phyloP scores from a whole-genome alignment of 2,329 filamentous ascomycete genomes.

The Phaeosphaeriaceae sp. region DNA sequence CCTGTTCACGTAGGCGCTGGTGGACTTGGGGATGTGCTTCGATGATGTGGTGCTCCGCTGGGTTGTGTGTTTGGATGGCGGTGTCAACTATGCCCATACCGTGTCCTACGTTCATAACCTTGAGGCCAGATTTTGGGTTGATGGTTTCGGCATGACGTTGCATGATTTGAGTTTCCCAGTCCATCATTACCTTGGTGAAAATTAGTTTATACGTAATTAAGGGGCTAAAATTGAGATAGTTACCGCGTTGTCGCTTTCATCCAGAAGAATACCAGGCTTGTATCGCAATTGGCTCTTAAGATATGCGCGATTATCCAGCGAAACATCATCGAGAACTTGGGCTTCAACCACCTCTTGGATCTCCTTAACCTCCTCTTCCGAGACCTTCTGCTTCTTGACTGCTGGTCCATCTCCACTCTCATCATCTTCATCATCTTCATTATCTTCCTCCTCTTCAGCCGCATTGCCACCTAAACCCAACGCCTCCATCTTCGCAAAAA shows the following conservation, averaged over 20 bases:
- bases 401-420: slow-evolving; percentile 38
- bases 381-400: slow-evolving; percentile 43
- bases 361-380: slow-evolving; percentile 33
- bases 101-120: slow-evolving; percentile 84
- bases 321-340: slow-evolving; percentile 41
- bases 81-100: slow-evolving; percentile 89
- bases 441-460: slow-evolving; percentile 32
- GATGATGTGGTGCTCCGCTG: slow-evolving; percentile 78
- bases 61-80: slow-evolving; percentile 73
- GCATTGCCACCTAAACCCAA: slow-evolving; percentile 34
- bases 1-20: slow-evolving; percentile 68
- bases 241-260: slow-evolving; percentile 78
- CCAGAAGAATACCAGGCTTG: slow-evolving; percentile 62
- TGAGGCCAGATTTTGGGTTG: slow-evolving; percentile 65
- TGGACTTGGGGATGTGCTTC: slow-evolving; percentile 84
- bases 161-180: slow-evolving; percentile 91
- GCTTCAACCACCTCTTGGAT: slow-evolving; percentile 32
- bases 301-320: slow-evolving; percentile 50
- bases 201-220: too few relatives aligned
- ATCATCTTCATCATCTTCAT: slow-evolving; percentile 14
- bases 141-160: slow-evolving; percentile 73
- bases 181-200: slow-evolving; percentile 70
- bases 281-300: slow-evolving; percentile 42
- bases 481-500: slow-evolving; percentile 44
- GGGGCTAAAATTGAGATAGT: too few relatives aligned